Percentiles rank a stretch among this genome's conserved stretches.
phyloP scores from a whole-genome alignment of 2,329 filamentous ascomycete genomes.

The Pseudogymnoascus sp. region DNA sequence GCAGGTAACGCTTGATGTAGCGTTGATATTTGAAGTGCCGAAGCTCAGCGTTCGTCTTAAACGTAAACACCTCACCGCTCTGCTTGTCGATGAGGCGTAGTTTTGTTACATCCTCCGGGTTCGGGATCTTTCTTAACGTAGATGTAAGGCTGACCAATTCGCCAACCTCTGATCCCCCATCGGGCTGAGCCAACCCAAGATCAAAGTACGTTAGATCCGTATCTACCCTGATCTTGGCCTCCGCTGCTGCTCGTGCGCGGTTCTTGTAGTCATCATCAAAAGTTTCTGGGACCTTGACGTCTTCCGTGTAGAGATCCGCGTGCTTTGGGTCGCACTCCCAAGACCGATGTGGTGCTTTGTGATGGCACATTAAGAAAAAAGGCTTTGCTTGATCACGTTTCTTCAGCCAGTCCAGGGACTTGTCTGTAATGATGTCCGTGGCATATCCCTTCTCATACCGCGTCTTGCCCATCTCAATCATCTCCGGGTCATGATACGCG shows the following conservation, averaged over 20 bases:
- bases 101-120: slow-evolving; percentile 27
- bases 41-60: slow-evolving; percentile 33
- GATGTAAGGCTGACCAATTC: slow-evolving; percentile 25
- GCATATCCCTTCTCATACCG: slow-evolving; percentile 35
- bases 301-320: slow-evolving; percentile 38
- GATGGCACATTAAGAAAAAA: slow-evolving; percentile 48
- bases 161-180: slow-evolving; percentile 36
- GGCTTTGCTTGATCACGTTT: slow-evolving; percentile 30
- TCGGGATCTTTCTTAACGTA: slow-evolving; percentile 31
- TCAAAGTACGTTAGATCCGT: slow-evolving; percentile 44
- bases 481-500: slow-evolving; percentile 42
- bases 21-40: slow-evolving; percentile 47
- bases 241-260: slow-evolving; percentile 38
- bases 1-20: slow-evolving; percentile 47
- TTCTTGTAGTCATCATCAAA: slow-evolving; percentile 47
- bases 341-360: slow-evolving; percentile 44
- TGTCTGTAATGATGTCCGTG: slow-evolving; percentile 45
- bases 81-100: slow-evolving; percentile 37
- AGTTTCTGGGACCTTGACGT: slow-evolving; percentile 40
- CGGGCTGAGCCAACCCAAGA: slow-evolving; percentile 42
- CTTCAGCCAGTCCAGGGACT: slow-evolving; percentile 36
- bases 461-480: slow-evolving; percentile 34
- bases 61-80: slow-evolving; percentile 37
- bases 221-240: slow-evolving; percentile 43
- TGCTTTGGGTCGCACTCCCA: slow-evolving; percentile 44